Base-by-base conservation (phyloP, 1,284 basidiomycete genomes). In the Heterobasidion parviporum region DNA sequence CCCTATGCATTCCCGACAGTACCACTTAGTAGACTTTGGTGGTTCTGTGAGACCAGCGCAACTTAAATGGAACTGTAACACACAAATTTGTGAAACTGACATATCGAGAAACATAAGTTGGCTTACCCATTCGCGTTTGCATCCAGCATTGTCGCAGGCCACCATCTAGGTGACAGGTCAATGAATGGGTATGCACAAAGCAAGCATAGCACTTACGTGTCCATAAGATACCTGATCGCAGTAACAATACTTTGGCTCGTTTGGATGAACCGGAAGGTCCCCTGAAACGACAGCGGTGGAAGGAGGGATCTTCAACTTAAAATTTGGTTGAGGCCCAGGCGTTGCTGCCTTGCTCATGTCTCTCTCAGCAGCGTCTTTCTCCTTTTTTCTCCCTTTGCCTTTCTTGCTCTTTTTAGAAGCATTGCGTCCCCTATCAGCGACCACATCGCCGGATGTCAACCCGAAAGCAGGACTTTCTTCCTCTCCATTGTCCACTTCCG, bases 211-310 rank as follows among this genome's bases (percentile, higher is more conserved):
- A 52, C 80, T 60, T 64, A 89, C 89, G 69, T 85, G 81, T 63
- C 89, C 90, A 65, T 81, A 90, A 12, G 85, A 89, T 12, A 85
- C 78, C 58, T 83, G 76, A 63, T 87, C 77, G 67, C 91, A 93
- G 70, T 82, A 86, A 65, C 90, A 93, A 69, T 88, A 93, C 38
- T 77, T 71, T 56, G 71, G 73, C 67, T 92, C 86, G 53, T 74
- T 73, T 2, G 76, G 72, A 59, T 79, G 71, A 2, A 60, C 38
- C 14, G 52, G 50, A 38, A 51, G 56, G 15, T 59, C 62, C 26
- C 50, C 59, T n/a, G 49, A 54, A 6, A 50, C 32, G 32, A 57
- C 33, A 33, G 60, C 36, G 8, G 58, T 54, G 55, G 65, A 57
- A 8, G 69, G 66, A 1, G 66, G 67, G 2, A 70, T 59, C 47